These are phyloP conservation scores for Candida arabinofermentans DNA, from an alignment of 805 yeast genomes.

Conservation along the genomic window DNA sequence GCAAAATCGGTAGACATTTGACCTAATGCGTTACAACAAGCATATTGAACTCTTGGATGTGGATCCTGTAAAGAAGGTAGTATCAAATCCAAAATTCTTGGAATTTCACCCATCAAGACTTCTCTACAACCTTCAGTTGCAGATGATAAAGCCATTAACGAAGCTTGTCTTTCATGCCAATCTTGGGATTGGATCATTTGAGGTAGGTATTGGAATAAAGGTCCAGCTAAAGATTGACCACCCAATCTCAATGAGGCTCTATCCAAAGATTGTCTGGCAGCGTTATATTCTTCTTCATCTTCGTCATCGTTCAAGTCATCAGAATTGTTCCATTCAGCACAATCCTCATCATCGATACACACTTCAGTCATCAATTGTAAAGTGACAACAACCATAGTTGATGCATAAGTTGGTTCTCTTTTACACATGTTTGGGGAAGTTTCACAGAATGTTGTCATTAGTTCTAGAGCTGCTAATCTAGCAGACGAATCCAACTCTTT, in stretches of 20 bases:
- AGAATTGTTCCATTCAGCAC: conserved; percentile 72
- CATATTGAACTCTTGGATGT: conserved; percentile 94
- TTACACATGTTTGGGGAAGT: conserved; percentile 95
- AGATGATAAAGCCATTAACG: conserved; percentile 92
- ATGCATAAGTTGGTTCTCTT: conserved; percentile 65
- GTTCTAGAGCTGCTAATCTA: conserved; percentile 82
- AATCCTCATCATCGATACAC: conserved; percentile 76
- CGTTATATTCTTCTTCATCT: conserved; percentile 84
- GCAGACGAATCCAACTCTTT: conserved; percentile 74
- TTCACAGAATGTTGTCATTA: conserved; percentile 86
- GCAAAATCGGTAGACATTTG: conserved; percentile 97
- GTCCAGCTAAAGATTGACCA: conserved; percentile 79
- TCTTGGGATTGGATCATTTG: conserved; percentile 68
- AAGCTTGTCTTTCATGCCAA: conserved; percentile 97
- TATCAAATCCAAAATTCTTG: conserved; percentile 77
- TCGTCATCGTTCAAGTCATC: conserved; percentile 76
- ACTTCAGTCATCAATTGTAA: conserved; percentile 89
- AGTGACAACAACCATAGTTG: conserved; percentile 66
- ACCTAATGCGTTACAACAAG: conserved; percentile 94
- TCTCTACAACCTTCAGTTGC: conserved; percentile 98
- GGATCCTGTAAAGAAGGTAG: conserved; percentile 80
- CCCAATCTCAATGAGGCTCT: conserved; percentile 80
- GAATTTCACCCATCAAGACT: conserved; percentile 75
- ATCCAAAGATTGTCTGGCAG: conserved; percentile 93
- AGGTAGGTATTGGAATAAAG: conserved; percentile 82